These are phyloP conservation scores for Poa annua DNA, from an alignment of 176 grass and related monocot species.

Conservation along the genomic window DNA sequence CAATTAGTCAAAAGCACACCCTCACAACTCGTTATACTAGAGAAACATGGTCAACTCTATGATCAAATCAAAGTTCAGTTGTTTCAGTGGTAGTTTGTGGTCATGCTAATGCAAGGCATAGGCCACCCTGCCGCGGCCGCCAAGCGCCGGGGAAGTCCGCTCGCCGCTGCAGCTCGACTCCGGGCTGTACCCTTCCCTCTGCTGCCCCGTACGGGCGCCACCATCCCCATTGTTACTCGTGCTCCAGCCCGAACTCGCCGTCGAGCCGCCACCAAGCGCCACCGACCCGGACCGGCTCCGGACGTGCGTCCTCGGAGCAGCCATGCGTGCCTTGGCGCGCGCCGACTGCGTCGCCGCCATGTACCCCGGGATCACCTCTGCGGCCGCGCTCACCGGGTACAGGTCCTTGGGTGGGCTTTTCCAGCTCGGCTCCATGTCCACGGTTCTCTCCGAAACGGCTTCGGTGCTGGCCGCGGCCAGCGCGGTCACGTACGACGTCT, in stretches of 20 bases:
- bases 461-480: conserved; percentile 37
- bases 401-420: conserved; percentile 36
- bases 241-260: conserved; percentile 55
- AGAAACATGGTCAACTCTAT: too few species aligned
- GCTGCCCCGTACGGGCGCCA: conserved; percentile 11
- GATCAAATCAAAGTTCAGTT: not conserved
- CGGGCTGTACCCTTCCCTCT: conserved; percentile 51
- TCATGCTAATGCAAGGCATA: conserved; percentile 41
- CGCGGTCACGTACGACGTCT: conserved; percentile 44
- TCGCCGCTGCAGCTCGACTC: conserved; percentile 64
- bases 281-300: conserved; percentile 23
- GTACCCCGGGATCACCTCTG: conserved; percentile 56
- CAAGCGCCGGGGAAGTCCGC: conserved; percentile 23
- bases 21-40: not conserved
- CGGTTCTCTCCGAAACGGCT: conserved; percentile 73
- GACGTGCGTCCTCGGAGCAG: conserved; percentile 18
- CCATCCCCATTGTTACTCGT: conserved; percentile 30
- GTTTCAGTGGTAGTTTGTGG: not conserved
- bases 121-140: conserved; percentile 27
- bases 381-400: conserved; percentile 33
- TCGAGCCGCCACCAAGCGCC: conserved; percentile 35
- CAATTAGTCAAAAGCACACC: not conserved
- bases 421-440: conserved; percentile 62
- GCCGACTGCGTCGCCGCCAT: conserved; percentile 85
- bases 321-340: conserved; percentile 64